Base-by-base conservation (phyloP, 2,329 filamentous ascomycete species). In the Colletotrichum spinosum region DNA sequence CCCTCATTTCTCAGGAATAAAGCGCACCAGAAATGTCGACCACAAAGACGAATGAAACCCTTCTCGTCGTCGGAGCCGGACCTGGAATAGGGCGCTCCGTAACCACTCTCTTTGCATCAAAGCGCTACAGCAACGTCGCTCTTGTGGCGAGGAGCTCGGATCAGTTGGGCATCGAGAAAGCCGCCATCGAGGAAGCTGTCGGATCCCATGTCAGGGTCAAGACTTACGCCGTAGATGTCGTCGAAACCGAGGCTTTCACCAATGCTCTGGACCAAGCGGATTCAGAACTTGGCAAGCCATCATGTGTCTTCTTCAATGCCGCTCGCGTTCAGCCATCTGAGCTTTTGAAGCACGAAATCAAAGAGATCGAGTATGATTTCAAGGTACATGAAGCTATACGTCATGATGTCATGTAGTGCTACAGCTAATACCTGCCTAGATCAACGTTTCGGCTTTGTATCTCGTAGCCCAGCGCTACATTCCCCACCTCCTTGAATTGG, bases 291-390 rank as follows among this genome's bases (percentile, higher is more conserved):
- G 80, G 79, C 15, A 74, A 75, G n/a, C 72, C 85, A 2, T 81
- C 84, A 51, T 81, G 80, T 25, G 75, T 86, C 4, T 79, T 84
- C 48, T 86, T 81, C 76, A 87, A 87, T 68, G 83, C 84, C 0
- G 84, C 84, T 3, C 73, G 81, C 0, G 80, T 86, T 1, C 76
- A 76, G 7, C 76, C 78, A 0, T 79, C 77, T 33, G 72, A 76
- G 3, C 74, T 83, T 1, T 71, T 86, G 7, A 74, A 78, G 39
- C 79, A 80, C 53, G 71, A 69, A 2, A 75, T 82, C 2, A 74
- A 79, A 48, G 80, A 83, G 13, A 79, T 87, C 9, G 74, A 84
- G 35, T 75, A 80, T 55, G 84, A 86, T 60, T 81, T 86, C 57
- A 81, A 79, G 71, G 83, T 85, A 70, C 17, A 65, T 60, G 37